Evolutionary conservation across 495 filamentous ascomycete genomes (phyloP), one percentile per base, ranked within the genome.

Genomic region (Aspergillus bertholletiae): DNA sequence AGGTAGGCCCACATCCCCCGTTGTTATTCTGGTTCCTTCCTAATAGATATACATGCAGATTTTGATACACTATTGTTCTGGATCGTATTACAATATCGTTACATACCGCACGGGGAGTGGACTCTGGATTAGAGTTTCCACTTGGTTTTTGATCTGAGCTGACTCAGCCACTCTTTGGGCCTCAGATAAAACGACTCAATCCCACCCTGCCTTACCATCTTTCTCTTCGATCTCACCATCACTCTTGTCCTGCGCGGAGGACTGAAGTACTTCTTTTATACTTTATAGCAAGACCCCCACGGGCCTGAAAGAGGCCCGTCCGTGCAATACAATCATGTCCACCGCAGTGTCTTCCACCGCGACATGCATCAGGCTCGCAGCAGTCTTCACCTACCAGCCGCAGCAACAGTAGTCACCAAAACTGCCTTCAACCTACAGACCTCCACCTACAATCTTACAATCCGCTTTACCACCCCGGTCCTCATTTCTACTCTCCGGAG

Each of bases 311-410:
- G 8, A 53, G 50, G 50, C 50, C 50, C 50, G 50, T 44, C 39
- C 27, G 39, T 21, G 50, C 27, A 18, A 53, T 53, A 39, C 50
- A 53, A 28, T 23, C 50, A 53, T 53, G 50, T 7, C 50, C 23
- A 39, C 50, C 18, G 15, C 50, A 26, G 50, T 26, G 22, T 34
- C 50, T 44, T 34, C 37, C 23, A 7, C 40, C 50, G 50, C 40
- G 18, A 39, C 50, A 43, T 26, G 23, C 39, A 12, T 3, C n/a
- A 30, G 21, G 23, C 20, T 27, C 17, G 12, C 23, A 22, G 7
- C 12, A 40, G 18, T 23, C 50, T n/a, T 45, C 1, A 34, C 23
- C 50, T 53, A 45, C 39, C 50, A 30, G 49, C 35, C 26, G 5
- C 21, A 8, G 5, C 37, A 40, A 44, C 18, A n/a, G 13, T 43